Evolutionary conservation across 257 asterid genomes (phyloP).

Genomic region (Nicotiana undulata): DNA sequence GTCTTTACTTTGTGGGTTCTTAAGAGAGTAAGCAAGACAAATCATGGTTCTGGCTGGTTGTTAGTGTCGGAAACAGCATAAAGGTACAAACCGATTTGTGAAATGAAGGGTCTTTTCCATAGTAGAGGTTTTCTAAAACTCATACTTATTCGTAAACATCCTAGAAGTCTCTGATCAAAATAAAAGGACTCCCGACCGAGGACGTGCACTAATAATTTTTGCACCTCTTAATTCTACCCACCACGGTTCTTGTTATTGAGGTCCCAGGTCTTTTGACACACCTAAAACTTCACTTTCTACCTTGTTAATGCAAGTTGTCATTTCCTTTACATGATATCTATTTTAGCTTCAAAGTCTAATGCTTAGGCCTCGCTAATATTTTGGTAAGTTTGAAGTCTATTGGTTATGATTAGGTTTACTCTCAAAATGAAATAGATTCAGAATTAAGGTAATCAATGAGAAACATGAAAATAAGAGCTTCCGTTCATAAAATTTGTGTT

Average conservation of each 20-base stretch:
- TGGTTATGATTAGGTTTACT: not conserved
- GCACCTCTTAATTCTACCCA: not conserved
- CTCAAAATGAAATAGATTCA: not conserved
- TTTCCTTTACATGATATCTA: not conserved
- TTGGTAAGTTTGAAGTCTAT: not conserved
- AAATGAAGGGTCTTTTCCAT: not conserved
- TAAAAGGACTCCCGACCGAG: not conserved
- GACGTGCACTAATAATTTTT: no score
- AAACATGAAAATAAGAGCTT: no score
- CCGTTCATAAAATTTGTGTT: no score
- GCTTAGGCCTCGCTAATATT: not conserved
- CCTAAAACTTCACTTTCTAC: no score
- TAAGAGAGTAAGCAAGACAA: not conserved
- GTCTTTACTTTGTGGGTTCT: not conserved
- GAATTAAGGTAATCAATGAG: no score
- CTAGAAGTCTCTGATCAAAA: not conserved
- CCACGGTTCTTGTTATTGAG: not conserved
- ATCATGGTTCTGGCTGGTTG: not conserved
- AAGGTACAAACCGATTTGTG: not conserved
- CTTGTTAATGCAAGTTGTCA: not conserved
- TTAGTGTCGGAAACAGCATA: not conserved
- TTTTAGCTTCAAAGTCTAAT: not conserved
- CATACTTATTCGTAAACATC: not conserved
- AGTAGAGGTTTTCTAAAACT: not conserved
- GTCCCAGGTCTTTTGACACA: not conserved